Percentiles rank a stretch among this genome's conserved stretches.
phyloP scores from a whole-genome alignment of 169 alveolate species.

The Cryptosporidium bovis region DNA sequence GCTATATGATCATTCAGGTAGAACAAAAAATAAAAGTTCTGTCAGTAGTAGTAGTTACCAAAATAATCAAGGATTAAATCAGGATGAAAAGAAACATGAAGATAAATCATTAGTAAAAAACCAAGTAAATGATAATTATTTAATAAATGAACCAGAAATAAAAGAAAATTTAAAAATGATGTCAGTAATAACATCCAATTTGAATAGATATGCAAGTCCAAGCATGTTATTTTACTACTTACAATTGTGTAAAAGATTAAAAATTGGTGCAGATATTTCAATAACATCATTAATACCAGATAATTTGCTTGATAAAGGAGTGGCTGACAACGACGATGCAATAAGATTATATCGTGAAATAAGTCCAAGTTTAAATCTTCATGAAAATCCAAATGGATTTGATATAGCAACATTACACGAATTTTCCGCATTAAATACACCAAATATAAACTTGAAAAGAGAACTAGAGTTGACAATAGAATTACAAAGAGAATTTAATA shows the following conservation, averaged over 20 bases:
- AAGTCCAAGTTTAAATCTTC: constrained; percentile 62
- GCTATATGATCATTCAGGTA: not conserved
- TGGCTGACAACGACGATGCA: constrained; percentile 54
- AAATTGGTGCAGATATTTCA: constrained; percentile 40
- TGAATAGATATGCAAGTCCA: constrained; percentile 74
- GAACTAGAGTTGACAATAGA: constrained; percentile 60
- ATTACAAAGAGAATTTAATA: constrained; percentile 63
- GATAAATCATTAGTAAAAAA: no score
- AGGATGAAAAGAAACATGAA: not conserved
- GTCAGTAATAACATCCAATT: constrained; percentile 39
- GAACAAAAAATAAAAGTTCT: not conserved
- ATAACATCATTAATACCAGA: constrained; percentile 74
- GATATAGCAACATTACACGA: constrained; percentile 71
- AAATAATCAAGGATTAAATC: not conserved
- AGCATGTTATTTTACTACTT: constrained; percentile 69
- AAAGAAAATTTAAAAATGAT: constrained; percentile 35
- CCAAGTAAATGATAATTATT: not conserved
- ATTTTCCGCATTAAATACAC: constrained; percentile 70
- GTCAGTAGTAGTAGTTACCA: not conserved
- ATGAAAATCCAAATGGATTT: constrained; percentile 65
- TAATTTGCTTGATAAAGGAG: constrained; percentile 25
- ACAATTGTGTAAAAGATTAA: constrained; percentile 61
- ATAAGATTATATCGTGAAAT: constrained; percentile 60
- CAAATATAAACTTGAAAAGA: constrained; percentile 60
- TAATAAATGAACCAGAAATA: constrained; percentile 14